Evolutionary conservation across 192 early-diverging fungal genomes (phyloP), one percentile per base, ranked within the genome.

Genomic region (Podila epigama): DNA sequence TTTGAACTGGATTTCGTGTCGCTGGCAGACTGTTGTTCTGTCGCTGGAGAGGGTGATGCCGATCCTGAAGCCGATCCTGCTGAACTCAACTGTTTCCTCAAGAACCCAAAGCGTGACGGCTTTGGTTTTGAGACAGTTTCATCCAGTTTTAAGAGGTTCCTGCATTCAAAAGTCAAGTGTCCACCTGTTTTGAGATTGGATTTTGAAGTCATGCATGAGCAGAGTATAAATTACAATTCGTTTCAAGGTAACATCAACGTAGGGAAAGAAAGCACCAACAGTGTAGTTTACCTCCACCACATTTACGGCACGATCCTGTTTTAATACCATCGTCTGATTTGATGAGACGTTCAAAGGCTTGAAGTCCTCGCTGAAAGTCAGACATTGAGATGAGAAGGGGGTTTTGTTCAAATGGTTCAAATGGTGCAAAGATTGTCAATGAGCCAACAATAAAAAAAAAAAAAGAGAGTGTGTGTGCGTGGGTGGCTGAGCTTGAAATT

Each of bases 111-210:
- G 2, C 72, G 55, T 0, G 72, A 68, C 18, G 16, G 11, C 35
- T 63, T 75, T 61, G 64, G 54, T 29, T 75, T 75, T 5, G 65
- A 29, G 22, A 59, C 32, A 10, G 72, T 64, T 2, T 33, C 42
- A 34, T 75, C 72, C 60, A 75, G 25, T 20, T 75, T 75, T 58
- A 75, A 60, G 27, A 68, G 27, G 22, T 75, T 75, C 12, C 72
- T 60, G 60, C 72, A 75, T 35, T 75, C 72, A 39, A 33, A 75
- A 9, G 72, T 68, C 65, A 75, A 68, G 33, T 75, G 72, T 2
- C 72, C 72, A 42, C 72, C 72, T 75, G 18, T 10, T 10, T 34
- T 9, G 32, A 13, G 25, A 53, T 27, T 52, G 20, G 27, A 28
- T 16, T 33, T 57, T 57, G 13, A 13, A 58, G 40, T 10, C 55